Base-by-base conservation (phyloP, 129 eudicot species). In the Chrysanthemum seticuspe region DNA sequence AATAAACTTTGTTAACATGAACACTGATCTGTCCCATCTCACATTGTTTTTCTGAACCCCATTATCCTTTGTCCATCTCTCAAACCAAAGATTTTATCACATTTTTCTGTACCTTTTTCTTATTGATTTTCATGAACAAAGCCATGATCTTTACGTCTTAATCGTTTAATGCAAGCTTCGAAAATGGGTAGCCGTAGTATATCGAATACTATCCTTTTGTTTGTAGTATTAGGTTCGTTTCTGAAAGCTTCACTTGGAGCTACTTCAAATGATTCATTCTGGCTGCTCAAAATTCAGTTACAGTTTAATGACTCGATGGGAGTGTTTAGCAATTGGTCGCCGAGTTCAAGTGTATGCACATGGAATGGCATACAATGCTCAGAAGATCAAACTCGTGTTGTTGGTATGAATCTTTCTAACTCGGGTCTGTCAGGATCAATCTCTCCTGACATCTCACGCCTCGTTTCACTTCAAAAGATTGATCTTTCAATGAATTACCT, bases 351-450 rank as follows among this genome's bases (percentile, higher is more conserved):
- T 62, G 53, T 94, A n/a, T 94, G 98, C 72, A 71, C 83, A 27
- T 94, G 98, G 98, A 86, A 83, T 64, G 98, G 98, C 49, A 52
- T 94, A 23, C 75, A 85, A 73, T 94, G 98, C 62, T 84, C 97
- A 56, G 57, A 77, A 34, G 90, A 94, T 81, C 86, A 71, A 72
- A 73, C 84, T n/a, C 87, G 73, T 60, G 58, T 94, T 19, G 53
- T 79, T 70, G 75, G 88, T 70, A 68, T 94, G 59, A 88, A 94
- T 77, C 84, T 94, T 50, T 83, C 97, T 34, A 63, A 58, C 76
- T 83, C 84, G 23, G 93, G 97, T 21, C 83, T 94, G 45, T 67
- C 83, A 0, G 98, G 98, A 29, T 12, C 74, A 31, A 69, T 94
- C 9, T 77, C 98, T 71, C 82, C 92, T 7, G 87, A 84, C 8